Evolutionary conservation across 306 rosid genomes (phyloP).

Genomic region (Cucumis sativus): DNA sequence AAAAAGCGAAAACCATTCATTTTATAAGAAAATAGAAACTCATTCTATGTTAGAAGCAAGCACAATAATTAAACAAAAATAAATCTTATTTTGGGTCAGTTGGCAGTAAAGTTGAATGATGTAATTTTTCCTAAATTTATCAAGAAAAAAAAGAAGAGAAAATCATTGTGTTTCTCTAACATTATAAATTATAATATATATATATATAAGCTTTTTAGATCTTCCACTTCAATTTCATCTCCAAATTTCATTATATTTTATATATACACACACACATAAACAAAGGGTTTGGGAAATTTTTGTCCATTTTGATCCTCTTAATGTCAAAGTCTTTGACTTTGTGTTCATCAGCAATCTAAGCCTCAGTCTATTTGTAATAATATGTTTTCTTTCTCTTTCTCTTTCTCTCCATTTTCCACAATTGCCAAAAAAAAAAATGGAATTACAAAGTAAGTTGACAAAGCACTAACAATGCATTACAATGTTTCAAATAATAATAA

Average conservation of each 20-base stretch:
- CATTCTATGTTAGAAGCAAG: not conserved
- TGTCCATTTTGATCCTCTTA: not conserved
- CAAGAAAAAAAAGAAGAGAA: no score
- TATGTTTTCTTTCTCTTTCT: not conserved
- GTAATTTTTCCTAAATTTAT: not conserved
- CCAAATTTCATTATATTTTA: not conserved
- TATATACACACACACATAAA: no score
- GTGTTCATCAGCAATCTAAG: not conserved
- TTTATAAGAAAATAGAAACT: no score
- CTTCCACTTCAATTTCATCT: not conserved
- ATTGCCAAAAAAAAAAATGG: not conserved
- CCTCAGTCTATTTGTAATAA: not conserved
- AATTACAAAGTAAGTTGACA: not conserved
- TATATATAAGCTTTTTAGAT: not conserved
- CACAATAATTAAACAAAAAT: not conserved
- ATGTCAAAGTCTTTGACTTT: conserved; percentile 5
- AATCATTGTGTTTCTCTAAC: not conserved
- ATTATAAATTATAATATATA: not conserved
- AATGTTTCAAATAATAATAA: no score
- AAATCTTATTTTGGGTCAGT: not conserved
- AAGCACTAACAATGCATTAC: not conserved
- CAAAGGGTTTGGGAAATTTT: not conserved
- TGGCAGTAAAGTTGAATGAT: not conserved
- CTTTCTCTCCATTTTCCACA: not conserved
- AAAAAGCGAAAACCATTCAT: no score